Evolutionary conservation across 148 eudicot species (phyloP).

Genomic region (Fagopyrum esculentum): DNA sequence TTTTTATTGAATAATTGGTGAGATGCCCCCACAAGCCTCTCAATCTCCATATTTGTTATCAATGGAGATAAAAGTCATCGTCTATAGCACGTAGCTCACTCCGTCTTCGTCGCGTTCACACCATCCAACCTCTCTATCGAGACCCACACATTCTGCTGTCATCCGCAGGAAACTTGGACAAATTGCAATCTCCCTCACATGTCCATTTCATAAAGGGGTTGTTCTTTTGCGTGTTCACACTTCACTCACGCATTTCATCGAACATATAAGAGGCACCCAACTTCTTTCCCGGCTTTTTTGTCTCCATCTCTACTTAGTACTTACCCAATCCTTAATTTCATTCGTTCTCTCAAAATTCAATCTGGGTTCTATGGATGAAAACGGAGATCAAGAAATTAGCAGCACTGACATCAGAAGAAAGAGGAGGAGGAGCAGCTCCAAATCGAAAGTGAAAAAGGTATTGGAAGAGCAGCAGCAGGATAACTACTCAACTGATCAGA

Average conservation of each 20-base stretch:
- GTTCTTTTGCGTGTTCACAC: slow-evolving; percentile 31
- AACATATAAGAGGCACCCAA: slow-evolving; percentile 26
- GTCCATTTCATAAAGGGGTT: neutral
- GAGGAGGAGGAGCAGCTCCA: slow-evolving; percentile 6
- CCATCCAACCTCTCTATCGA: slow-evolving; percentile 1
- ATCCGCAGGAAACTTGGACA: neutral
- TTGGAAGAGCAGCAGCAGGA: slow-evolving; percentile 54
- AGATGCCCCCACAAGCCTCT: neutral
- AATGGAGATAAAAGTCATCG: neutral
- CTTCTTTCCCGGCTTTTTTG: slow-evolving; percentile 7
- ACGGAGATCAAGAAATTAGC: slow-evolving; percentile 5
- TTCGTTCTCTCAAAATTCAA: neutral
- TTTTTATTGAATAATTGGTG: no score
- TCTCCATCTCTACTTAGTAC: neutral
- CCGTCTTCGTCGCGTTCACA: slow-evolving; percentile 14
- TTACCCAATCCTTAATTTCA: neutral
- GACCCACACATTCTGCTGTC: slow-evolving; percentile 10
- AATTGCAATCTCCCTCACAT: slow-evolving; percentile 1
- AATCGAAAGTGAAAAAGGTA: slow-evolving; percentile 12
- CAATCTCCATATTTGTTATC: neutral
- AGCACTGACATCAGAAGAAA: slow-evolving; percentile 11
- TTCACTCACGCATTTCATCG: slow-evolving; percentile 24
- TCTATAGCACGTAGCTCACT: slow-evolving; percentile 5
- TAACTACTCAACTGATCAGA: slow-evolving; percentile 26
- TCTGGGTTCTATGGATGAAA: neutral